Conservation (phyloP, 208 protist species). For the Porcisia hertigi region DNA sequence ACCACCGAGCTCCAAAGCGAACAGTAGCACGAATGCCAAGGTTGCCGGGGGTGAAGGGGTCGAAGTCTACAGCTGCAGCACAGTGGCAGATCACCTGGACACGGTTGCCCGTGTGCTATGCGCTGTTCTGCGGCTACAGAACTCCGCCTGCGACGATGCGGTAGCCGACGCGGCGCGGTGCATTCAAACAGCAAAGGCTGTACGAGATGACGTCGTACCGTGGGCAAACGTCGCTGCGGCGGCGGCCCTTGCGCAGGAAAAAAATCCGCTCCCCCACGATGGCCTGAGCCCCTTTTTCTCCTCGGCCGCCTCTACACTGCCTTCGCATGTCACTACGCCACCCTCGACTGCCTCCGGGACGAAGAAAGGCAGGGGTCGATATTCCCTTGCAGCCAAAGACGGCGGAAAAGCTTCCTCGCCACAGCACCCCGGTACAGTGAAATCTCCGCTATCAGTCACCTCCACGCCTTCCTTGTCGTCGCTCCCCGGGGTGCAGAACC, state of each 20-base stretch:
- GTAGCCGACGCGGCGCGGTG: background rate
- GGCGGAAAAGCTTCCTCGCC: background rate
- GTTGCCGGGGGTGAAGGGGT: slow-evolving; percentile 9
- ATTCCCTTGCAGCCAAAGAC: background rate
- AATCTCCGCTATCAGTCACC: background rate
- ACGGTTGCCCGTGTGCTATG: slow-evolving; percentile 28
- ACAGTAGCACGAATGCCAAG: background rate
- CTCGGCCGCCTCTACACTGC: background rate
- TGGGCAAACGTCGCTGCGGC: slow-evolving; percentile 15
- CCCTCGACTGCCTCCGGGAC: background rate
- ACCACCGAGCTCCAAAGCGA: slow-evolving; percentile 6
- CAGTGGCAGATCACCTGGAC: slow-evolving; percentile 27
- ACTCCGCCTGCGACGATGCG: background rate
- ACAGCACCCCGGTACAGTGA: background rate
- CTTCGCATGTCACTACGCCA: background rate
- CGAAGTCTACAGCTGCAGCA: slow-evolving; percentile 16
- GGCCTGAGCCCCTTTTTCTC: background rate
- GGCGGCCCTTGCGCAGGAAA: background rate
- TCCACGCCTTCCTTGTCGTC: slow-evolving; percentile 1
- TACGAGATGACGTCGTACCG: slow-evolving; percentile 19
- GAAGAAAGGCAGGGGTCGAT: slow-evolving; percentile 1
- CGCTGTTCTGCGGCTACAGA: slow-evolving; percentile 3
- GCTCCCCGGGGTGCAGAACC: background rate
- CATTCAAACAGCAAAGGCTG: slow-evolving; percentile 24
- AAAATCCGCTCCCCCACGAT: background rate